A percentile compares a stretch with the other conserved stretches of the same genome.
Evolutionary conservation across 345 rosid species (phyloP).

Genomic region (Camelina sativa): DNA sequence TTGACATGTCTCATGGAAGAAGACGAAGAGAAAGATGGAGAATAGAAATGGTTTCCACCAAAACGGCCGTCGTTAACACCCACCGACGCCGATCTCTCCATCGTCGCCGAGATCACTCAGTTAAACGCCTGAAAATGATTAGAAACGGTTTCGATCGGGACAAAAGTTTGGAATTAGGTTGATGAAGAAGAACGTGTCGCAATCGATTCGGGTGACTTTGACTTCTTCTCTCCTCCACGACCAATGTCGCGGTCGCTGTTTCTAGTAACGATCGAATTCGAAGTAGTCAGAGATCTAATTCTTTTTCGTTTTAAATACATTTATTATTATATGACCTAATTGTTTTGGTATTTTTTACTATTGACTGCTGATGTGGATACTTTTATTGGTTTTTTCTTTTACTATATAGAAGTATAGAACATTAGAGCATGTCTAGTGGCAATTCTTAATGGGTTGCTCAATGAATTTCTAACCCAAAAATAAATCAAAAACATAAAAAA

Average conservation of each 20-base stretch:
- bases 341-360: neutral
- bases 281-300: neutral
- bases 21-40: conserved; percentile 39
- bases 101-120: conserved; percentile 7
- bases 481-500: too few relatives aligned
- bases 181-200: conserved; percentile 30
- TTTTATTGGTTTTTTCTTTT: too few relatives aligned
- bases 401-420: too few relatives aligned
- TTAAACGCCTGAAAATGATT: neutral
- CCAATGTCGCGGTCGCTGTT: conserved; percentile 34
- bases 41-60: conserved; percentile 34
- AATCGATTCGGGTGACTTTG: conserved; percentile 26
- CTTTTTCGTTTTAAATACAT: neutral
- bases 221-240: conserved; percentile 29
- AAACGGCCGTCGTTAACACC: conserved; percentile 40
- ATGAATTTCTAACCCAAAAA: too few relatives aligned
- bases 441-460: too few relatives aligned
- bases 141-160: too few relatives aligned
- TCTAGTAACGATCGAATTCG: conserved; percentile 40
- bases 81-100: conserved; percentile 45
- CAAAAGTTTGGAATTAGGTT: neutral
- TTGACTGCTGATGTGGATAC: neutral
- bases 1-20: conserved; percentile 43
- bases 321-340: conserved; percentile 11
- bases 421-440: too few relatives aligned